Evolutionary conservation across 2,329 filamentous ascomycete species (phyloP).

Genomic region (Pestalotiopsis sp.): DNA sequence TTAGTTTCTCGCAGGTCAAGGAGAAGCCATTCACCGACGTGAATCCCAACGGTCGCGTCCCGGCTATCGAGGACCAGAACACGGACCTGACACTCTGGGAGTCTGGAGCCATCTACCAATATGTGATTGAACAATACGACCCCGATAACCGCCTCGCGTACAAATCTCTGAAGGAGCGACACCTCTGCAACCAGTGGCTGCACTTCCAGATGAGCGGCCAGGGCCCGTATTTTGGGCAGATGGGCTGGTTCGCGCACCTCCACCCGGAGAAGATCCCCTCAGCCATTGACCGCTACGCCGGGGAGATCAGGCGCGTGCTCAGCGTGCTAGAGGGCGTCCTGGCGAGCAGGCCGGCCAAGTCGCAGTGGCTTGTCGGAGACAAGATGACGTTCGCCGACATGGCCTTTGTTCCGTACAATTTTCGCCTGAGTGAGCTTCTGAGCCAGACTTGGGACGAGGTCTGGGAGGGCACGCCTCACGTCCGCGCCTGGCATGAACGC

Average conservation of each 20-base stretch:
- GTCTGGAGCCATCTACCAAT: conserved; percentile 12
- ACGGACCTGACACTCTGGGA: conserved; percentile 13
- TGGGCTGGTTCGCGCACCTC: conserved; percentile 39
- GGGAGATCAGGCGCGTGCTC: conserved; percentile 43
- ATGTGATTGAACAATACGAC: conserved; percentile 32
- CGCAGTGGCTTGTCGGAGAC: conserved; percentile 19
- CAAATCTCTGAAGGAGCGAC: conserved; percentile 33
- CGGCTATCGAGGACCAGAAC: conserved; percentile 13
- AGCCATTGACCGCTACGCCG: conserved; percentile 42
- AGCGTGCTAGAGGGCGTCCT: conserved; percentile 42
- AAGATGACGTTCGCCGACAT: conserved; percentile 21
- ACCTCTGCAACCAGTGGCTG: conserved; percentile 42
- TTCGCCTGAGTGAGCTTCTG: conserved; percentile 16
- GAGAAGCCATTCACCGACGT: conserved; percentile 26
- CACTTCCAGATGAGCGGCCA: conserved; percentile 45
- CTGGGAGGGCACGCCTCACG: conserved; percentile 25
- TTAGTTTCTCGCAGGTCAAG: conserved; percentile 27
- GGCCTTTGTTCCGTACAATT: conserved; percentile 18
- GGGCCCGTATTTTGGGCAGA: conserved; percentile 49
- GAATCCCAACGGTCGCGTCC: conserved; percentile 15
- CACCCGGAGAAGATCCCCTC: conserved; percentile 41
- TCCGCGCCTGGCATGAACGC: conserved; percentile 34
- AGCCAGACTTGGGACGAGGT: conserved; percentile 22
- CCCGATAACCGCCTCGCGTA: conserved; percentile 36
- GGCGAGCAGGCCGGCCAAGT: conserved; percentile 21